Base-by-base conservation (phyloP, 225 moss, liverwort and hornwort genomes). In the Straminergon stramineum region DNA sequence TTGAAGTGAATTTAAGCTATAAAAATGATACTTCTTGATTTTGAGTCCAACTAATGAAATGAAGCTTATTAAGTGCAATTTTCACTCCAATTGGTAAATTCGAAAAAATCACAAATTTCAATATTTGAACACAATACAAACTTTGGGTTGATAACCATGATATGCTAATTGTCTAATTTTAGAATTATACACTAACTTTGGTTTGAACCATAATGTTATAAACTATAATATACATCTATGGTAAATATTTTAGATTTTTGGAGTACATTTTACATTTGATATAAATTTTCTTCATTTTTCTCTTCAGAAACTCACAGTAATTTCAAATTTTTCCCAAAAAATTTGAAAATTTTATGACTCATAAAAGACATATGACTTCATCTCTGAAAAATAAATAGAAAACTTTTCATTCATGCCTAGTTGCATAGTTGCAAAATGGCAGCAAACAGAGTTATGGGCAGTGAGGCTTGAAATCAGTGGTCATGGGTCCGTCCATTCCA, bases 181-280 rank as follows among this genome's bases (percentile, higher is more conserved):
- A 6, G 17, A 18, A 0, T 75, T 6, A 18, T 1, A 27, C 2
- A 1, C 0, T 45, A 28, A 28, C 28, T 74, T 28, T 74, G 17
- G 4, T 45, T 17, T 8, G 15, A 28, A 45, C 5, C 45, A 17
- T 10, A 4, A 43, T 28, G 1, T 43, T 27, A 20, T 67, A 35
- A 6, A 67, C 20, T 66, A 11, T 11, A 35, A 6, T 20, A 20
- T 35, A n/a, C n/a, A 68, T 37, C 7, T 70, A 14, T 15, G 2
- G 4, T 39, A 4, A 74, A 48, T 6, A 45, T 17, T 45, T 48
- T 17, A 74, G 17, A 30, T 45, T 17, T 74, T 74, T 74, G 3
- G 1, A 74, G 2, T 11, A 30, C 4, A 45, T 45, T 17, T 17
- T 7, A 2, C 8, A 39, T 70, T 39, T 39, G 5, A 43, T 28